Conservation (phyloP, 495 filamentous ascomycete genomes). For the Penicillium desertorum region DNA sequence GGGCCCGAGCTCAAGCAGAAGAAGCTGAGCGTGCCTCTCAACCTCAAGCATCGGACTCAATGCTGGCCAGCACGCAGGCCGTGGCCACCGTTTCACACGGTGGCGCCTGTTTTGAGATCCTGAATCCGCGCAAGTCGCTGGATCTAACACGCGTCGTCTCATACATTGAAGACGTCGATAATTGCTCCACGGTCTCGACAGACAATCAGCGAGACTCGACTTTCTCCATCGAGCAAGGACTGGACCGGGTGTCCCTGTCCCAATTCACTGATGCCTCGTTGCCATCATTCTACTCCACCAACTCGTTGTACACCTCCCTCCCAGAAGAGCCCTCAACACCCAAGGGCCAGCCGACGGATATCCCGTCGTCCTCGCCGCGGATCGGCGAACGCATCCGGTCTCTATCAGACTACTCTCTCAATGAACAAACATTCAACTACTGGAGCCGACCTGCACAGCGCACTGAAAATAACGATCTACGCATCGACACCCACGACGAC, state of each 20-base stretch:
- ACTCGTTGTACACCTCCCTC: conserved; percentile 22
- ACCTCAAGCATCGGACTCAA: conserved; percentile 34
- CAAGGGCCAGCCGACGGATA: conserved; percentile 19
- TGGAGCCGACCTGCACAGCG: conserved; percentile 19
- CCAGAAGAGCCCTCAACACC: conserved; percentile 17
- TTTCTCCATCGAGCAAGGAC: conserved; percentile 22
- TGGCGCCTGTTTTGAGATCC: conserved; percentile 47
- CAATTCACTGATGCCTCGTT: conserved; percentile 34
- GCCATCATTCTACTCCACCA: conserved; percentile 29
- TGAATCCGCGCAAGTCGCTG: conserved; percentile 47
- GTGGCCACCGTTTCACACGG: conserved; percentile 40
- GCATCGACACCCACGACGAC: neutral
- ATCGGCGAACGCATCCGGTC: conserved; percentile 26
- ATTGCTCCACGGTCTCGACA: conserved; percentile 23
- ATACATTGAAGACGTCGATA: conserved; percentile 44
- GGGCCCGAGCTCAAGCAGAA: conserved; percentile 22
- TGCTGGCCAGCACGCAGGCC: conserved; percentile 30
- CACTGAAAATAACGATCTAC: conserved; percentile 9
- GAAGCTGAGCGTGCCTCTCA: conserved; percentile 14
- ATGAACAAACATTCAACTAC: conserved; percentile 15
- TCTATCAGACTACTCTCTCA: conserved; percentile 26
- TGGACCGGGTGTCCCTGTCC: conserved; percentile 28
- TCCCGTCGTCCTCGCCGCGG: conserved; percentile 25
- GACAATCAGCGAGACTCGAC: conserved; percentile 31
- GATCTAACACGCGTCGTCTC: conserved; percentile 44